A percentile compares a stretch with the other conserved stretches of the same genome.
Conservation (phyloP, 176 grass and related monocot species). For the Juncus effusus region DNA sequence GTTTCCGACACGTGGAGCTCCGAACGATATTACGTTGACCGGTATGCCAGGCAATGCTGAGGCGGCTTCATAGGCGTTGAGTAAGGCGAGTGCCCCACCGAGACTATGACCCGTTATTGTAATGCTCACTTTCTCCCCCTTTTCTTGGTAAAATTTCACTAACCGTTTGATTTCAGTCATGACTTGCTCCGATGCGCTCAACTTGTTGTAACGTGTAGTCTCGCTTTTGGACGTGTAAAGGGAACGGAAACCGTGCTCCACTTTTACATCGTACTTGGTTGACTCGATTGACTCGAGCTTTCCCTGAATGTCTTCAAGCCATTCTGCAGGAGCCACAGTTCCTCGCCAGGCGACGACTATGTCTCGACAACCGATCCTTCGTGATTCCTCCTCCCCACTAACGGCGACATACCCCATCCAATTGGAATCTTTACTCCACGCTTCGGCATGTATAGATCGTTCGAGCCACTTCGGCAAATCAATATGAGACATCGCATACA, state of each 20-base stretch:
- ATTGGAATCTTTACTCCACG: constrained; percentile 26
- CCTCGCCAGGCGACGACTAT: constrained; percentile 37
- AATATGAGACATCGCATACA: constrained; percentile 51
- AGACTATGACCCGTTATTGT: constrained; percentile 61
- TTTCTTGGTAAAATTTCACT: constrained; percentile 22
- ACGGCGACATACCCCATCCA: constrained; percentile 66
- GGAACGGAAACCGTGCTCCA: constrained; percentile 44
- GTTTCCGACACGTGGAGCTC: constrained; percentile 52
- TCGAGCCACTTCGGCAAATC: constrained; percentile 22
- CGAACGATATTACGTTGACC: constrained; percentile 52
- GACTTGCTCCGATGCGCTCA: constrained; percentile 47
- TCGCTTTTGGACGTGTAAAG: constrained; percentile 40
- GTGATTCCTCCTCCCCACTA: constrained; percentile 36
- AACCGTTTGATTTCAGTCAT: constrained; percentile 34
- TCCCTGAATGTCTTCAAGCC: constrained; percentile 41
- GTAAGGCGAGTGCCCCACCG: constrained; percentile 51
- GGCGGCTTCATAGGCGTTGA: constrained; percentile 46
- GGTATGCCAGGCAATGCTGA: constrained; percentile 17
- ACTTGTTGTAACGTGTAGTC: constrained; percentile 25
- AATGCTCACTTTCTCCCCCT: constrained; percentile 29
- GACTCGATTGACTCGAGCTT: constrained; percentile 25
- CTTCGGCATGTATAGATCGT: constrained; percentile 18
- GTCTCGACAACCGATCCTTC: constrained; percentile 37
- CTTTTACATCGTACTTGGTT: constrained; percentile 10
- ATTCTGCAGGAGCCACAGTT: constrained; percentile 35